Base-by-base conservation (phyloP, 805 yeast genomes). In the Candida montana region DNA sequence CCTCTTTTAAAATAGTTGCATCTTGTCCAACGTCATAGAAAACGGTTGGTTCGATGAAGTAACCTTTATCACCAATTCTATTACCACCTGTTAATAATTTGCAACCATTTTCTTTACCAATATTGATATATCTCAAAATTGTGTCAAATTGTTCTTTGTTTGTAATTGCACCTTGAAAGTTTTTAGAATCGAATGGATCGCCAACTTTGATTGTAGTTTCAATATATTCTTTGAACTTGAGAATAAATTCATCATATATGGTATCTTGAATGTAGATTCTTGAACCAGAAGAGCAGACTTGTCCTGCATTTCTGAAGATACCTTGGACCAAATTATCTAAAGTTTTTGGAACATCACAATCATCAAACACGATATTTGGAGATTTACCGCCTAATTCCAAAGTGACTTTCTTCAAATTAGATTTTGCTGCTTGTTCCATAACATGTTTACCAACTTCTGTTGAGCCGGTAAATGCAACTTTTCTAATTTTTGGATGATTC, bases 371-470 rank as follows among this genome's bases (percentile, higher is more conserved):
- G 56, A 83, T 72, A 59, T 81, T 80, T 54, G 90, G 84, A 43
- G 88, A 81, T 63, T 83, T 83, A 64, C 91, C 91, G 64, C 91
- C 91, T 55, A 83, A 72, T 66, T 83, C 91, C 63, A 83, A 69
- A 36, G 90, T 82, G 39, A 82, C 83, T 68, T 83, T 83, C 74
- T 83, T 83, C 70, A 83, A 71, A 64, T 75, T 74, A 13, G 85
- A 68, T 49, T 75, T 73, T 46, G 87, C 82, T 55, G 86, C 83
- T 54, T 72, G 74, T 47, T 68, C 69, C 79, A 83, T 82, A 49
- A 83, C 81, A 55, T 66, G 69, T 61, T 77, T 80, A 67, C 91
- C 91, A 48, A 81, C 72, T 39, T 74, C 79, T 35, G 91, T 83
- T 26, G 90, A 83, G 58, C 91, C 91, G 41, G 91, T 83, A 65